Evolutionary conservation across 768 basidiomycete species (phyloP), one percentile per base, ranked within the genome.

Genomic region (Lactarius pseudohatsudake): DNA sequence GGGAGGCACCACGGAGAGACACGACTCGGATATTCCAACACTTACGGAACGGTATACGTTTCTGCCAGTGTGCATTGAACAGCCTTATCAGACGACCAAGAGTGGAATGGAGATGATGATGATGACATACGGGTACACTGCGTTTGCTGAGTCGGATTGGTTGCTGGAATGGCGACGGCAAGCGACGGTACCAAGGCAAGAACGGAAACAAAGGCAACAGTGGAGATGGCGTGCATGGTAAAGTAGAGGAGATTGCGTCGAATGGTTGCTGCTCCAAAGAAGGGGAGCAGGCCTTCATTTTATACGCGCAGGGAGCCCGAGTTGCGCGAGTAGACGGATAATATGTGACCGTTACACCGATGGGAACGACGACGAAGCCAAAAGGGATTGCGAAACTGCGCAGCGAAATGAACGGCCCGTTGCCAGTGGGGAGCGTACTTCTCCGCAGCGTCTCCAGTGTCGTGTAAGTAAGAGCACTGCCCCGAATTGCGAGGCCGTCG

Each of bases 141-240:
- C 61, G 40, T 0, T 38, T 10, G 36, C 7, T 38, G 36, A 38
- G 36, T 13, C 11, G 36, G 36, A 4, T 3, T 7, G 11, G 36
- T 38, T 38, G 11, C 36, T 13, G 36, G 36, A 13, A 38, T 38
- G 7, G 36, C 36, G 13, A 34, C 34, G 22, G 53, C 45, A 41
- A 65, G 28, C 0, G 45, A 18, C 15, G 64, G 36, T 18, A 18
- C 18, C 36, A 66, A 47, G 30, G 58, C 40, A n/a, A 67, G 57
- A 30, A 43, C 50, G 28, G 63, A 55, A 43, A 65, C n/a, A 10
- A 54, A 15, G 20, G 26, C 32, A 50, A 38, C n/a, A 53, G 60
- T 34, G 36, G 47, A 53, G 45, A 58, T 18, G 40, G 26, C 36
- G 36, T 57, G 28, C 65, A 66, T 66, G 50, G 8, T 59, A 20